Percentiles rank a stretch among this genome's conserved stretches.
phyloP scores from a whole-genome alignment of 2,329 filamentous ascomycete genomes.

The Helminthosporium solani region DNA sequence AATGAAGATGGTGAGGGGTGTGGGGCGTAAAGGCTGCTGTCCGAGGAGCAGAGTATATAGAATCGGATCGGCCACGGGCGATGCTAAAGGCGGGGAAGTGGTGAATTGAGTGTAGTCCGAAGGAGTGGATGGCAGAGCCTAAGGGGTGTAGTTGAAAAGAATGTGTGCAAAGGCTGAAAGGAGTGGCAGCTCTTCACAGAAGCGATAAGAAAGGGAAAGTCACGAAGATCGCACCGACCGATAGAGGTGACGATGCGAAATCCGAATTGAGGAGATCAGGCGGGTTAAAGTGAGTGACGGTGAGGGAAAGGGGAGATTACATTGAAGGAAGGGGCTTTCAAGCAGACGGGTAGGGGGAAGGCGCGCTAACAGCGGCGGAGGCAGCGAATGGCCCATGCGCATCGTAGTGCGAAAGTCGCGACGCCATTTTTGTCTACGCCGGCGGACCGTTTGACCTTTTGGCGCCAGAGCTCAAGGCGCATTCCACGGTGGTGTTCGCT shows the following conservation, averaged over 20 bases:
- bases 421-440: slow-evolving; percentile 14
- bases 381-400: background rate
- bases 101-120: slow-evolving; percentile 27
- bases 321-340: slow-evolving; percentile 29
- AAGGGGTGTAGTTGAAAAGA: slow-evolving; percentile 34
- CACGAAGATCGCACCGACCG: slow-evolving; percentile 40
- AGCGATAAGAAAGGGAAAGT: slow-evolving; percentile 41
- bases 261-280: slow-evolving; percentile 35
- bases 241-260: slow-evolving; percentile 37
- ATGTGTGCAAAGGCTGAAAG: slow-evolving; percentile 46
- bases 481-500: slow-evolving; percentile 5
- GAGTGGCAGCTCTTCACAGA: slow-evolving; percentile 46
- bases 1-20: slow-evolving; percentile 27
- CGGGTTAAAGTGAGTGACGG: slow-evolving; percentile 39
- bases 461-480: slow-evolving; percentile 11
- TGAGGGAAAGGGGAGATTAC: slow-evolving; percentile 35
- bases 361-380: slow-evolving; percentile 16
- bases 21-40: slow-evolving; percentile 41
- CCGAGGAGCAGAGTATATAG: slow-evolving; percentile 37
- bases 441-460: slow-evolving; percentile 20
- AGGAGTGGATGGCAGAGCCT: slow-evolving; percentile 45
- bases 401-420: background rate
- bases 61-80: slow-evolving; percentile 41
- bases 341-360: slow-evolving; percentile 28
- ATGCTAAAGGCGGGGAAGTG: slow-evolving; percentile 33